Percentiles rank a stretch among this genome's conserved stretches.
phyloP scores from a whole-genome alignment of 495 filamentous ascomycete species.

The Penicillium nucicola region DNA sequence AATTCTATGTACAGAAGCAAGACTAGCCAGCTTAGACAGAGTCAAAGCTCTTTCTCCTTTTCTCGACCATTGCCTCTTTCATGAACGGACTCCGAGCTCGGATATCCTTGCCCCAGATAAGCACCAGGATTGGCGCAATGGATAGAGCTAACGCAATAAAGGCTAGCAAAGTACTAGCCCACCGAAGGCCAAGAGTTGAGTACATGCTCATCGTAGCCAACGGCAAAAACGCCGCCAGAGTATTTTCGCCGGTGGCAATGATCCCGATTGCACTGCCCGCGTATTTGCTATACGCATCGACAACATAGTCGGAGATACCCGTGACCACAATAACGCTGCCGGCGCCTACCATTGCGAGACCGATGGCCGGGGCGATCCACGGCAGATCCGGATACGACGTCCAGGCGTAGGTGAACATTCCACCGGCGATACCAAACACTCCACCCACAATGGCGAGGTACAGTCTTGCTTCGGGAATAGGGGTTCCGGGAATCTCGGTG shows the following conservation, averaged over 20 bases:
- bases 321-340: slow-evolving; percentile 18
- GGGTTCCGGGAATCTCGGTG: slow-evolving; percentile 25
- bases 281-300: slow-evolving; percentile 27
- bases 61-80: slow-evolving; percentile 30
- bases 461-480: slow-evolving; percentile 37
- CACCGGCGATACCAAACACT: slow-evolving; percentile 31
- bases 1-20: not conserved
- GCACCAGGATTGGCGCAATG: slow-evolving; percentile 24
- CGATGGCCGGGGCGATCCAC: slow-evolving; percentile 37
- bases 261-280: slow-evolving; percentile 23
- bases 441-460: slow-evolving; percentile 31
- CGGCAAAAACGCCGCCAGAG: slow-evolving; percentile 23
- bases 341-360: slow-evolving; percentile 34
- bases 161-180: slow-evolving; percentile 33
- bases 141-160: slow-evolving; percentile 26
- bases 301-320: slow-evolving; percentile 20
- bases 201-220: slow-evolving; percentile 35
- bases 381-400: slow-evolving; percentile 30
- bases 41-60: slow-evolving; percentile 21
- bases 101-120: slow-evolving; percentile 29
- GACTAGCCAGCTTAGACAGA: slow-evolving; percentile 12
- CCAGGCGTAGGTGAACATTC: slow-evolving; percentile 41
- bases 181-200: slow-evolving; percentile 27
- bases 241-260: slow-evolving; percentile 22
- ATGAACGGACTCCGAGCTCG: slow-evolving; percentile 34